phyloP scores from a whole-genome alignment of 139 green algal genomes.

The Chlorella ohadii region DNA sequence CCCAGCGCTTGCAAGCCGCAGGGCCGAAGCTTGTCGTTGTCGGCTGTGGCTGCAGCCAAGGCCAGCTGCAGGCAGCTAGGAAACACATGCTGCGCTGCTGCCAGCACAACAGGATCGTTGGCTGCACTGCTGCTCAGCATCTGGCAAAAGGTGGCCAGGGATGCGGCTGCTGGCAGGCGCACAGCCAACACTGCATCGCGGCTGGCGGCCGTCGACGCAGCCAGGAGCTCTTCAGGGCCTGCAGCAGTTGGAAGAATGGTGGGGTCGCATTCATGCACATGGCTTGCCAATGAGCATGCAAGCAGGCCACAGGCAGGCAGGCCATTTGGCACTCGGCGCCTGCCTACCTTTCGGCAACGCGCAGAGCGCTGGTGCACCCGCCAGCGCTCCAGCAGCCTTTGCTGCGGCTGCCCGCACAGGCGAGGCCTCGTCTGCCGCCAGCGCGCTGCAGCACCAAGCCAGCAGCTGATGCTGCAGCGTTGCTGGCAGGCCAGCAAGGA shows the following conservation, averaged over 20 bases:
- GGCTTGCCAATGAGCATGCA: no score
- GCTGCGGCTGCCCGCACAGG: constrained; percentile 54
- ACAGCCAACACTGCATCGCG: constrained; percentile 15
- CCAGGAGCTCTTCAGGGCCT: background rate
- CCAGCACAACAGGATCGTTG: background rate
- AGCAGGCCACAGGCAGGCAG: no score
- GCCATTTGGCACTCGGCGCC: no score
- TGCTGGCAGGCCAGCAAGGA: constrained; percentile 35
- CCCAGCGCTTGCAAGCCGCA: constrained; percentile 66
- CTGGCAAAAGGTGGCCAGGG: constrained; percentile 10
- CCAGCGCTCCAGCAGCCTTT: constrained; percentile 22
- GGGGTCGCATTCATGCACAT: no score
- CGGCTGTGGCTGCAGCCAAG: constrained; percentile 39
- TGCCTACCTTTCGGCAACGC: background rate
- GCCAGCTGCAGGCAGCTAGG: constrained; percentile 36
- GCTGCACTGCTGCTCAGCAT: background rate
- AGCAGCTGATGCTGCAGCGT: constrained; percentile 20
- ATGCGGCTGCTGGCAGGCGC: constrained; percentile 8
- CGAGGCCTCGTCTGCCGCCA: constrained; percentile 33
- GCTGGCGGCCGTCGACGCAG: background rate
- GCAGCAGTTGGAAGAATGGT: background rate
- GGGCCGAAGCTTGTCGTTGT: constrained; percentile 68
- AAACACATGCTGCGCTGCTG: background rate
- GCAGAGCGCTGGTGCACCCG: background rate
- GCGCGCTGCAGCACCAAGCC: background rate